Base-by-base conservation (phyloP, 306 rosid species). In the Pyrus pyrifolia region DNA sequence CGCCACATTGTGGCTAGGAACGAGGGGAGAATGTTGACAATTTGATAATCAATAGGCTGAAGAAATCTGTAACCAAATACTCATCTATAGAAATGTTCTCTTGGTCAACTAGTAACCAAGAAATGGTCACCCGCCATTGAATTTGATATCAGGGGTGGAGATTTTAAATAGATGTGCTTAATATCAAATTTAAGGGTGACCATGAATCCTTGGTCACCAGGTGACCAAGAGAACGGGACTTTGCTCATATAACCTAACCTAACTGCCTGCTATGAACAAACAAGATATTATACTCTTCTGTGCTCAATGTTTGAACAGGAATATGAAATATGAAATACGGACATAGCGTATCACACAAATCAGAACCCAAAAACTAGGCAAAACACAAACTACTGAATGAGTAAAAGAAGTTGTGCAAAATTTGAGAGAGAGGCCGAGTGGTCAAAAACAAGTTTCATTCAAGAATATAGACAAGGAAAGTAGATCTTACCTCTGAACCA, bases 401-500 rank as follows among this genome's bases (percentile, higher is more conserved):
- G 3, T 21, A 11, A 45, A 29, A 27, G 70, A 27, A 62, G 23
- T 30, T 35, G 52, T 38, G 70, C 46, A 67, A 44, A 45, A 23
- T 67, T 49, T 55, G 58, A 44, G 55, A 15, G 53, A 15, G 21
- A 49, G 55, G 21, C 55, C 21, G 1, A 49, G 21, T 5, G 55
- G 55, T 49, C 55, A 49, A 5, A 49, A 49, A 49, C 55, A 49
- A 49, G 55, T 49, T 49, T 49, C 21, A 49, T 49, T 49, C 55
- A 49, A 30, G 45, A 53, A 63, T 63, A 77, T 19, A 59, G 38
- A 82, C 21, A 44, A 60, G 55, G 69, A 72, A 72, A 73, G 57
- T 67, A 66, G 30, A 52, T 11, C 53, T 68, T 89, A 94, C 98
- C 98, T 90, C 97, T 76, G 97, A 90, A 68, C 97, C 97, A 79